phyloP scores from a whole-genome alignment of 352 stramenopile species.

The Pythium coloratum region DNA sequence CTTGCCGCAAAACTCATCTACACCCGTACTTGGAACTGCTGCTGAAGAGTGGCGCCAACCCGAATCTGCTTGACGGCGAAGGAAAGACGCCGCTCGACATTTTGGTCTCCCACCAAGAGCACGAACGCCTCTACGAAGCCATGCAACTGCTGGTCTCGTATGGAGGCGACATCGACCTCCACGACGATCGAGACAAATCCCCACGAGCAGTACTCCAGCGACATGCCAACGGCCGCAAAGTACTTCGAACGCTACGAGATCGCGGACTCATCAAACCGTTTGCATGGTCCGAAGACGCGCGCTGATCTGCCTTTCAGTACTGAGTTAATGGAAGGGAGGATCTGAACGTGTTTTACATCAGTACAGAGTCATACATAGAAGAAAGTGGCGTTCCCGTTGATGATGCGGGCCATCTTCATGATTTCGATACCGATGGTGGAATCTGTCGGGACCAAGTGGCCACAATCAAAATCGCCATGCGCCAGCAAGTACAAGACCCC shows the following conservation, averaged over 20 bases:
- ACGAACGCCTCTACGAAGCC: background rate
- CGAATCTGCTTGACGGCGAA: background rate
- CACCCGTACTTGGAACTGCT: background rate
- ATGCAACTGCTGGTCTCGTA: background rate
- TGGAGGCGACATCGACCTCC: background rate
- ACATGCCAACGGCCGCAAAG: background rate
- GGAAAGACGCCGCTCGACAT: constrained; percentile 1
- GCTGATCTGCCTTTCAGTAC: too few relatives aligned
- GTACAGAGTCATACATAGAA: too few relatives aligned
- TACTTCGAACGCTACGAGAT: background rate
- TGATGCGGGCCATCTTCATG: background rate
- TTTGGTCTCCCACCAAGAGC: background rate
- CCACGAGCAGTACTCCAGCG: background rate
- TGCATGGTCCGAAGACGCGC: background rate
- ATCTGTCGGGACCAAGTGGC: background rate
- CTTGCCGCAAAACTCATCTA: background rate
- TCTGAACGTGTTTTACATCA: too few relatives aligned
- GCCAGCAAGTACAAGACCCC: too few relatives aligned
- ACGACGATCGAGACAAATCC: background rate
- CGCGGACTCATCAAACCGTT: background rate
- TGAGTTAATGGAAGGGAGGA: too few relatives aligned
- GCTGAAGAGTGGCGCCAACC: background rate
- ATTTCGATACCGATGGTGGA: background rate
- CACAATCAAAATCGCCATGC: too few relatives aligned
- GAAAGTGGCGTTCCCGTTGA: background rate